Base-by-base conservation (phyloP, 768 basidiomycete genomes). In the Nevesoporus exiguus region DNA sequence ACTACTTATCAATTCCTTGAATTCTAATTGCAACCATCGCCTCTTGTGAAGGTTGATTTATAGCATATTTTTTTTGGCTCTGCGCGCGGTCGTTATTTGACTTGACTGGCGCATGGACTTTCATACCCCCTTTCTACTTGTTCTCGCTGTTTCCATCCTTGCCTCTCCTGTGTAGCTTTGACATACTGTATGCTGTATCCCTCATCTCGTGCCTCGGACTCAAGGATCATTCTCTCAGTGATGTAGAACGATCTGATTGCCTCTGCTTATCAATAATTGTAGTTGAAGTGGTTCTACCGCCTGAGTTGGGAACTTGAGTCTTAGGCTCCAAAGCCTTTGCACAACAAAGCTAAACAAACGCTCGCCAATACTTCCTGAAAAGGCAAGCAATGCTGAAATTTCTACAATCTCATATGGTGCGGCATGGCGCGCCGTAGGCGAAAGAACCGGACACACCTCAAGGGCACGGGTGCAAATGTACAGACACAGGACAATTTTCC, bases 381-480 rank as follows among this genome's bases (percentile, higher is more conserved):
- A 59, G 61, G 66, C 31, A 65, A 65, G 5, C 49, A 3, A 33
- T 47, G 34, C 49, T 5, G 52, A 52, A 52, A 17, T 53, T 47
- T 56, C 41, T 54, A 17, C 31, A 45, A 44, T 53, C 49, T 45
- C 39, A 52, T 54, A 59, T 54, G 11, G 25, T 36, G 27, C 33
- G 4, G 14, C 39, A 90, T 93, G 90, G 87, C 39, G 7, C 39
- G 76, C 19, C 85, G 83, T 50, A 79, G 76, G 76, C 82, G 88
- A 58, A 93, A 93, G 69, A 85, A 84, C 67, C 80, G 89, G 60
- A 93, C 90, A 0, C 90, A 93, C 74, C 75, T 89, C 67, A 92
- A 90, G 63, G 81, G 79, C 13, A 71, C 74, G 39, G 69, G 70
- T 2, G 68, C 75, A 13, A 67, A 70, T 13, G 55, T 71, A 11